Base-by-base conservation (phyloP, 2,329 filamentous ascomycete species). In the Penicillium sp. region DNA sequence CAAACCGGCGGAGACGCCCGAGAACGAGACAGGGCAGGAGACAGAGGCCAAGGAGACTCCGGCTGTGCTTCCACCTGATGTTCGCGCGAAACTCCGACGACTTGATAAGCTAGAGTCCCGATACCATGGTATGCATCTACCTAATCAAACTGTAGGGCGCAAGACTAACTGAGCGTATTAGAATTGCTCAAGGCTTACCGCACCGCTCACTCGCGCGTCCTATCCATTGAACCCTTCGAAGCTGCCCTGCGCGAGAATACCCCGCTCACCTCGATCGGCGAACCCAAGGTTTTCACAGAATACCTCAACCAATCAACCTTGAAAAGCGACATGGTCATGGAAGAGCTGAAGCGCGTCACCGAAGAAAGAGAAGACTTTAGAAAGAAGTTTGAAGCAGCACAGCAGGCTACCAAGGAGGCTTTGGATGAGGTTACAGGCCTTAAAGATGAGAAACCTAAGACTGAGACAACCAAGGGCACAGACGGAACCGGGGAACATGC, bases 181-280 rank as follows among this genome's bases (percentile, higher is more conserved):
- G 93, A 97, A 69, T 82, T 99, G 0, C 81, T 97, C 49, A 89
- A 91, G 56, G 96, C 93, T 9, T 99, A 99, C 76, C 86, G 92
- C 61, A 88, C 93, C 63, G 94, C 94, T 19, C 93, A 99, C 78
- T 86, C 90, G 57, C 87, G 92, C 51, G 91, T 93, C 42, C 86
- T 89, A 13, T 86, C 89, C 3, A 96, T 97, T 68, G 94, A 97
- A 70, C 89, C 91, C 0, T 99, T 99, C 73, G 94, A 99, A 77
- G 88, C 90, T 54, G 88, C 89, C 0, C 82, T 99, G 8, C 90
- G 91, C 67, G 94, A 99, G 72, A 90, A 96, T 67, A 99, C 94
- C 0, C 93, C 94, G 2, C 79, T 97, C 36, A 90, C 90, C 5
- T 93, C 91, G 17, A 96, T 99, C 66, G 83, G 82, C 65, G 94